phyloP scores from a whole-genome alignment of 192 early-diverging fungal genomes.

The Dispira simplex region DNA sequence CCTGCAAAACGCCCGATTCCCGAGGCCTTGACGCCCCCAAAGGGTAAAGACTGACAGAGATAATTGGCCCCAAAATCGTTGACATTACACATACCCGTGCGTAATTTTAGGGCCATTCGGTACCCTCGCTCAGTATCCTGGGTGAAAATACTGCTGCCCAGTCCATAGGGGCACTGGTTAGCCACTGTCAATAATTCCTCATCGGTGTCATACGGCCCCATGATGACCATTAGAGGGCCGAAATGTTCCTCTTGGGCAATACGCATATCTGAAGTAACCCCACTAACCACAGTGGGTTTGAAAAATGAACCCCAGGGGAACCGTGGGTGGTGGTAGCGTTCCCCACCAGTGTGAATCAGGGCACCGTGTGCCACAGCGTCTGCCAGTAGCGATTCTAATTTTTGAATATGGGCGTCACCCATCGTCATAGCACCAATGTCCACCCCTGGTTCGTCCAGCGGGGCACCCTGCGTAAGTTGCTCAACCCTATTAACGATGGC shows the following conservation, averaged over 20 bases:
- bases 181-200: conserved; percentile 50
- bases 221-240: conserved; percentile 67
- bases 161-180: conserved; percentile 56
- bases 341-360: conserved; percentile 50
- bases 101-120: conserved; percentile 40
- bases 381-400: conserved; percentile 44
- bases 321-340: conserved; percentile 44
- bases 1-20: conserved; percentile 67
- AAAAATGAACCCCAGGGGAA: conserved; percentile 69
- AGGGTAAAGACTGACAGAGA: conserved; percentile 65
- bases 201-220: conserved; percentile 43
- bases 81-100: conserved; percentile 66
- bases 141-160: conserved; percentile 69
- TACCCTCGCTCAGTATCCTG: conserved; percentile 40
- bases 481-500: conserved; percentile 40
- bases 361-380: conserved; percentile 71
- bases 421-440: conserved; percentile 82
- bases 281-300: conserved; percentile 62
- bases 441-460: conserved; percentile 38
- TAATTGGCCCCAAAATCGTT: conserved; percentile 83
- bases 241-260: conserved; percentile 64
- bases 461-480: conserved; percentile 48
- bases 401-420: conserved; percentile 32
- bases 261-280: conserved; percentile 57
- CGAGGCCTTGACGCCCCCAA: conserved; percentile 65